Conservation (phyloP, 805 yeast genomes). For the Candida nemodendra region DNA sequence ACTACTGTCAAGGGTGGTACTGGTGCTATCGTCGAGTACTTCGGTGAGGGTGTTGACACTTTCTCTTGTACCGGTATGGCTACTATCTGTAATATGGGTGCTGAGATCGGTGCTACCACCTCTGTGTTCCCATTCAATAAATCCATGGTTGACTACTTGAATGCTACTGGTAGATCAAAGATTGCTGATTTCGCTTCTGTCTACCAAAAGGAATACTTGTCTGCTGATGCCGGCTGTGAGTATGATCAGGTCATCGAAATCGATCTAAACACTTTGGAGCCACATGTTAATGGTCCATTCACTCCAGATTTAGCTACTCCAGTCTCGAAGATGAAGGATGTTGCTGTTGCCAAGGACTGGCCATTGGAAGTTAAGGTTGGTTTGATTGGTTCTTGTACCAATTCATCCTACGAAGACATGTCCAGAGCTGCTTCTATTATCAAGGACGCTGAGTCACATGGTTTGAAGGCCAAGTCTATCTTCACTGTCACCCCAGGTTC, state of each 20-base stretch:
- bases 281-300: constrained; percentile 96
- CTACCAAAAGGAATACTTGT: constrained; percentile 50
- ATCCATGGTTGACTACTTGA: constrained; percentile 54
- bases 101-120: constrained; percentile 98
- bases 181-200: constrained; percentile 72
- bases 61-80: constrained; percentile 99
- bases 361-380: constrained; percentile 88
- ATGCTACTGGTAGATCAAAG: constrained; percentile 80
- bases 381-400: constrained; percentile 96
- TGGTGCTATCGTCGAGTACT: constrained; percentile 93
- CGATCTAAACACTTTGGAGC: constrained; percentile 83
- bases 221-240: constrained; percentile 84
- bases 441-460: constrained; percentile 80
- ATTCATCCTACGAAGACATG: constrained; percentile 98
- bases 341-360: constrained; percentile 75
- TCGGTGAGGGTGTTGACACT: constrained; percentile 88
- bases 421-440: constrained; percentile 91
- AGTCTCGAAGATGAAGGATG: constrained; percentile 73
- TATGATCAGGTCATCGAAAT: constrained; percentile 93
- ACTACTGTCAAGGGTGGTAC: constrained; percentile 98
- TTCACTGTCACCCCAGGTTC: constrained; percentile 98
- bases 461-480: constrained; percentile 85
- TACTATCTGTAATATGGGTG: constrained; percentile 99
- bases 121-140: constrained; percentile 89
- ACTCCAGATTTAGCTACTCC: constrained; percentile 98